Evolutionary conservation across 108 stramenopile genomes (phyloP), one percentile per base, ranked within the genome.

Genomic region (Nitzschia sp.): DNA sequence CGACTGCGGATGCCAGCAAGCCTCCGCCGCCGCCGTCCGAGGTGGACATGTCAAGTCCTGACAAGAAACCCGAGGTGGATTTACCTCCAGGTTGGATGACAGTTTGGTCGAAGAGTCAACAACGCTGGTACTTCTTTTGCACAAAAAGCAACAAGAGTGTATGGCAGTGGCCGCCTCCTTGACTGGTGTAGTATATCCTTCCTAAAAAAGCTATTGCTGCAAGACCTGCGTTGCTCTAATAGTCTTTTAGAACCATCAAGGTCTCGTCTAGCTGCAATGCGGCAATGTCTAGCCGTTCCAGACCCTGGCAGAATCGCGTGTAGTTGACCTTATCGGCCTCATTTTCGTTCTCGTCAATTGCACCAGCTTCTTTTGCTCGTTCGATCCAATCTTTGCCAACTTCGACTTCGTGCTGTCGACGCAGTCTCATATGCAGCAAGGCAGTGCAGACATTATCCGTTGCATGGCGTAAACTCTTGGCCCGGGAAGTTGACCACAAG

Each of bases 301-400:
- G 56, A 1, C 92, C 92, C 59, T 83, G 75, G 48, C 87, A 89
- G 53, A 93, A 93, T 41, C 64, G 82, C 22, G 65, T 62, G 29
- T 83, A 87, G 36, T 85, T 87, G 28, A 79, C 65, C 36, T 85
- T 82, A 55, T 93, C 92, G 25, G 64, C 50, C 70, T 93, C 85
- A 36, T 82, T 76, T 41, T 79, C 78, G 68, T 93, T 93, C 66
- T 93, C 92, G 50, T 87, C 88, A 22, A 59, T 70, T n/a, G 72
- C 68, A 1, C 67, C 83, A 8, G 77, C 77, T 45, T 83, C 83
- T 66, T 87, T 87, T 21, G 86, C 91, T 47, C 92, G 56, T 68
- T 93, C 89, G 60, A 93, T 88, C 87, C 87, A 93, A 50, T 90
- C 85, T 52, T 79, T 86, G 1, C 92, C 92, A 21, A 85, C 78